Conservation (phyloP, 2,329 filamentous ascomycete genomes). For the Leptographium flavum region DNA sequence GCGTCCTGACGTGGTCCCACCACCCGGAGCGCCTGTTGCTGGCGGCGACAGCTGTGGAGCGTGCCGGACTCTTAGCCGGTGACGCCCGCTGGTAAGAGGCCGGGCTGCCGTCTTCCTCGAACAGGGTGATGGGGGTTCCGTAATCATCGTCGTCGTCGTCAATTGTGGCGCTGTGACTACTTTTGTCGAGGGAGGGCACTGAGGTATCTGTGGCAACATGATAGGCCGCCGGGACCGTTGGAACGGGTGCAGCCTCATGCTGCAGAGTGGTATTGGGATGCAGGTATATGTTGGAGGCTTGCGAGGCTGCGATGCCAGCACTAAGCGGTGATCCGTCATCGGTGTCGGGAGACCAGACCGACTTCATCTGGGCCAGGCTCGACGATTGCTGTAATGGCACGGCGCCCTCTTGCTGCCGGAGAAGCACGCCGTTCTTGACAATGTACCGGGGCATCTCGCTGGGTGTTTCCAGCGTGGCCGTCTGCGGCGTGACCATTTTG, state of each 20-base stretch:
- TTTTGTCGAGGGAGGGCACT: neutral
- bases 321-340: conserved; percentile 34
- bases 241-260: conserved; percentile 35
- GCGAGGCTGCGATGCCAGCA: conserved; percentile 15
- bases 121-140: conserved; percentile 48
- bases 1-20: conserved; percentile 67
- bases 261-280: conserved; percentile 26
- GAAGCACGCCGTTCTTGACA: conserved; percentile 6
- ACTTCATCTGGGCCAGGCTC: conserved; percentile 17
- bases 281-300: conserved; percentile 48
- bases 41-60: conserved; percentile 28
- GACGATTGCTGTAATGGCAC: conserved; percentile 6
- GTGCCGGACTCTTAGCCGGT: conserved; percentile 20
- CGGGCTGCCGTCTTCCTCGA: conserved; percentile 51
- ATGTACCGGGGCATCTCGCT: conserved; percentile 18
- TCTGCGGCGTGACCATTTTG: conserved; percentile 37
- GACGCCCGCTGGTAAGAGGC: conserved; percentile 22
- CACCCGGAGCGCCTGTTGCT: conserved; percentile 48
- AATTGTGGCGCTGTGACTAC: neutral
- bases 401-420: neutral
- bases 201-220: conserved; percentile 16
- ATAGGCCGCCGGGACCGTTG: conserved; percentile 35
- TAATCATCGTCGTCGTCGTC: conserved; percentile 36
- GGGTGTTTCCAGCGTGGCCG: conserved; percentile 26
- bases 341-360: conserved; percentile 48